Evolutionary conservation across 176 grass and related monocot species (phyloP).

Genomic region (Elymus sibiricus): DNA sequence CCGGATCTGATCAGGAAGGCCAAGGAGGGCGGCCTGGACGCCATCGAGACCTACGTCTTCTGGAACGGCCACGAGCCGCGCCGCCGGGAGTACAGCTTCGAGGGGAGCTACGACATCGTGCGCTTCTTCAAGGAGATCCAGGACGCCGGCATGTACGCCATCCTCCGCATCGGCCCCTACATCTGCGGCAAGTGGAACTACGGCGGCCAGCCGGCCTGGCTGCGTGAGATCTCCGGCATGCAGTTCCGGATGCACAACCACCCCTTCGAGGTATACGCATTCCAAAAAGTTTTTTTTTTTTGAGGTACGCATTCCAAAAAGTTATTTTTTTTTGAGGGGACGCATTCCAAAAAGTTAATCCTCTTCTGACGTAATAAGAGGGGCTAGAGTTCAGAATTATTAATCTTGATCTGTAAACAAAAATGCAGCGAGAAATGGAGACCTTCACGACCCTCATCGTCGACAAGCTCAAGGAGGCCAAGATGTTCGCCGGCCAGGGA

Average conservation of each 20-base stretch:
- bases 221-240: conserved; percentile 50
- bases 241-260: conserved; percentile 53
- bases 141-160: conserved; percentile 53
- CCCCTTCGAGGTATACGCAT: conserved; percentile 51
- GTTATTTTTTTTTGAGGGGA: too few species aligned
- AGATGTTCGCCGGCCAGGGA: conserved; percentile 67
- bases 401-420: not conserved
- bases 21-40: conserved; percentile 50
- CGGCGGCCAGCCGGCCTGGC: conserved; percentile 57
- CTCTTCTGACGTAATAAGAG: not conserved
- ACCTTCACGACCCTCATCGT: conserved; percentile 52
- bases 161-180: conserved; percentile 80
- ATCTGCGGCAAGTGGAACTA: conserved; percentile 86
- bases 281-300: too few species aligned
- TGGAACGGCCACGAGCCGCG: conserved; percentile 70
- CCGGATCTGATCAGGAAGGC: conserved; percentile 51
- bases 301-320: too few species aligned
- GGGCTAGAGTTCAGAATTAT: accelerated
- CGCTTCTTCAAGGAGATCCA: conserved; percentile 68
- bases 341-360: too few species aligned
- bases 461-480: conserved; percentile 55
- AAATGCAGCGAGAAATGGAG: conserved; percentile 48
- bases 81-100: conserved; percentile 64
- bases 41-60: conserved; percentile 63
- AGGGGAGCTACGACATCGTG: conserved; percentile 52